Base-by-base conservation (phyloP, 1,284 basidiomycete species). In the Puccinia horiana region DNA sequence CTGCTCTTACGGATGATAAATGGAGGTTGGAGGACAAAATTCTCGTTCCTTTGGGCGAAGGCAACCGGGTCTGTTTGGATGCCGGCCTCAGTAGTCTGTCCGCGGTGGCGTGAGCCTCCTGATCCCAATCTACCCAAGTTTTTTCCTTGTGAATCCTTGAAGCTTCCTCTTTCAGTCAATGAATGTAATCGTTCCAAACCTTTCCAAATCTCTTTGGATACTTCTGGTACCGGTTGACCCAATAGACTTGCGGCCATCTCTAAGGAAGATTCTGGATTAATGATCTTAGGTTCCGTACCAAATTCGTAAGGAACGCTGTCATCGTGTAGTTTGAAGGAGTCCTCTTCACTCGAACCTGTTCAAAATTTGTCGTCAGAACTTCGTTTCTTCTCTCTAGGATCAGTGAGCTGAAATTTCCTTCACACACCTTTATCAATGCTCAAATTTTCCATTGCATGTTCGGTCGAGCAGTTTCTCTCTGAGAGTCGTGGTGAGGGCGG, bases 201-300 rank as follows among this genome's bases (percentile, higher is more conserved):
- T 29, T 54, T 14, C 54, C 74, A 61, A 0, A 76, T 40, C 54
- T 76, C 54, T 26, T 76, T 76, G 37, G 74, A 63, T 29, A 76
- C 58, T 26, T 52, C 54, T 8, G 74, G 74, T 20, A 76, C 58
- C 32, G 74, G 74, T n/a, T 61, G 40, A 20, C 74, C 74, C 23
- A 76, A 61, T 12, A 76, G 61, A 63, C 74, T 76, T 37, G 74
- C 74, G 3, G 74, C 74, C 52, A 47, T 44, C 26, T 76, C 74
- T 47, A 76, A 32, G 4, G 54, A 61, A 9, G 74, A 61, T 23
- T 76, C 74, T 9, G 74, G 54, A 76, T 52, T 76, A 16, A 76
- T 76, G 8, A 61, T 42, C 58, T 76, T 76, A 9, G 70, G 70
- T 44, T 72, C 69, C 37, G 42, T 23, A 4, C 69, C 44, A 16